Base-by-base conservation (phyloP, 2,329 filamentous ascomycete species). In the Neonectria hederae region DNA sequence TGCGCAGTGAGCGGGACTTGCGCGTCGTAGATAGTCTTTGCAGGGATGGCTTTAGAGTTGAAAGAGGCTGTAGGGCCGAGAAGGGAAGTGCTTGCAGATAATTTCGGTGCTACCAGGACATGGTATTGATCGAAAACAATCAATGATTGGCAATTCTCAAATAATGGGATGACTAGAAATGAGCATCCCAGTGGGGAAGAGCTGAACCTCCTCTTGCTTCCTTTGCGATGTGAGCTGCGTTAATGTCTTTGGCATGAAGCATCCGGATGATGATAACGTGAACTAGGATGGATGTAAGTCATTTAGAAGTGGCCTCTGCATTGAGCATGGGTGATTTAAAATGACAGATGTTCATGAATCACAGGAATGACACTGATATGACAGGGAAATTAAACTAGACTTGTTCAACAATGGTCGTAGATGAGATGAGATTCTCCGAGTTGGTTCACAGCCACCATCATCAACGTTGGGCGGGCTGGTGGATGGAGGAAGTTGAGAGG, bases 401-500 rank as follows among this genome's bases (percentile, higher is more conserved):
- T 32, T 10, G 11, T 14, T 51, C 14, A 4, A 42, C 8, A 4
- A 51, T n/a, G 26, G 17, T 49, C n/a, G 48, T n/a, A 35, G 19
- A 51, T 32, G 48, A 35, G 48, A 35, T 32, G 48, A 51, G n/a
- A 14, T 35, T 7, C 26, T 22, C 48, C 14, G n/a, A 51, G 26
- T n/a, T 21, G 28, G 28, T 6, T 32, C 30, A 30, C 24, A 26
- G 17, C 17, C 24, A 11, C 46, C 48, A 21, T 51, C 28, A 28
- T 13, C n/a, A 28, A 19, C 8, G 10, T 42, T 21, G n/a, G 38
- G 38, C 38, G n/a, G 38, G 38, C n/a, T 32, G n/a, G 48, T 14
- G 28, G 46, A 40, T 51, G 26, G 46, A 53, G 49, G 49, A 22
- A 40, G 49, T 38, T 14, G 43, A 38, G 48, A 59, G 40, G 56